Base-by-base conservation (phyloP, 2,329 filamentous ascomycete species). In the Fusarium sp. region DNA sequence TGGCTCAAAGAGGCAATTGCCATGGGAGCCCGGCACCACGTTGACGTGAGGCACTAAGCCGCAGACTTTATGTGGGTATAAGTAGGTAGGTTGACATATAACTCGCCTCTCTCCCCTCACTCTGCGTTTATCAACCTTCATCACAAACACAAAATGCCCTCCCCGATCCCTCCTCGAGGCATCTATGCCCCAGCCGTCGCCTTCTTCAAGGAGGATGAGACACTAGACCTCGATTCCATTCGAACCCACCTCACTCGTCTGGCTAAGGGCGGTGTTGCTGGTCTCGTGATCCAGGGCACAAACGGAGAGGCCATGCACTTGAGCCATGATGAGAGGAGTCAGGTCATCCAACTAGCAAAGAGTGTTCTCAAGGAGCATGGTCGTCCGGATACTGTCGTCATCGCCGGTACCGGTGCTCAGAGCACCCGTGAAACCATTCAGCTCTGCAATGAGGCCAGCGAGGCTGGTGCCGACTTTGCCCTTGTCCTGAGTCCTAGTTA, bases 231-330 rank as follows among this genome's bases (percentile, higher is more conserved):
- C 18, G 82, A 84, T 25, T 85, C 89, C 6, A 88, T 87, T 36
- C 84, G 85, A 63, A 83, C 84, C 33, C 86, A 88, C 69, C 89
- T 90, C 38, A 85, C 89, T 25, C 88, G 90, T 65, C 87, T 94
- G 3, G 91, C 90, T 57, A 82, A 88, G 69, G 88, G 91, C 27
- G 92, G 92, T 45, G 88, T 94, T 52, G 87, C 91, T 20, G 92
- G 92, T 47, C 85, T 94, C 61, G 90, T 93, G n/a, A 91, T 91
- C 9, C 92, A 93, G 80, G 92, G 93, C 50, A 92, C 90, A 77
- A 94, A 94, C 79, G 92, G 92, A 77, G 93, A 94, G 83, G 92
- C 92, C 0, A 91, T 92, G 4, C 92, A 94, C 78, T 85, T 94
- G 10, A 89, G 88, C 56, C 90, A 89, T 74, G 86, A 88, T n/a